phyloP scores from a whole-genome alignment of 73 alveolate species.

The Tetrahymena borealis region DNA sequence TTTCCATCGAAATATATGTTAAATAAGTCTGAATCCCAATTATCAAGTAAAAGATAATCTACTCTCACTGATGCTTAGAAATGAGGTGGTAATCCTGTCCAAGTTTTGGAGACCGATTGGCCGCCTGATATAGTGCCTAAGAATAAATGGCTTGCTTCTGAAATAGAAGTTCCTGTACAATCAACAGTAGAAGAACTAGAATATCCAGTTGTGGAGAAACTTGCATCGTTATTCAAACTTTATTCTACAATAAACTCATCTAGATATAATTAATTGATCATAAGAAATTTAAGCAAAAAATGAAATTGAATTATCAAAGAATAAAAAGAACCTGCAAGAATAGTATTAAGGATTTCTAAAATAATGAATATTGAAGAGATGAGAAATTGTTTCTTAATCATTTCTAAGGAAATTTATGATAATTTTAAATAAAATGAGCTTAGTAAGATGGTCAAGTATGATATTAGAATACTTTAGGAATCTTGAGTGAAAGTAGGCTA shows the following conservation, averaged over 20 bases:
- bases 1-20: background rate
- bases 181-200: background rate
- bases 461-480: too few species aligned
- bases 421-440: too few species aligned
- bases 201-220: background rate
- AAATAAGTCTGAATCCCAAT: background rate
- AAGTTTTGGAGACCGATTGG: background rate
- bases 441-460: too few species aligned
- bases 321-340: too few species aligned
- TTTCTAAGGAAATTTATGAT: too few species aligned
- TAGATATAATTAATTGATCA: background rate
- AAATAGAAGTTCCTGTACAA: background rate
- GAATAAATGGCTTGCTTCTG: background rate
- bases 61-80: background rate
- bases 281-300: background rate
- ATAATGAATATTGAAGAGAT: too few species aligned
- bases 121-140: background rate
- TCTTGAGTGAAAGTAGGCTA: too few species aligned
- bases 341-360: too few species aligned
- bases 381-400: too few species aligned
- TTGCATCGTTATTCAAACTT: background rate
- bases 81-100: background rate
- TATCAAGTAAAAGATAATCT: background rate
- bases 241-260: background rate
- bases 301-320: too few species aligned